Base-by-base conservation (phyloP, 2,329 filamentous ascomycete species). In the Sordariomycetes sp. region DNA sequence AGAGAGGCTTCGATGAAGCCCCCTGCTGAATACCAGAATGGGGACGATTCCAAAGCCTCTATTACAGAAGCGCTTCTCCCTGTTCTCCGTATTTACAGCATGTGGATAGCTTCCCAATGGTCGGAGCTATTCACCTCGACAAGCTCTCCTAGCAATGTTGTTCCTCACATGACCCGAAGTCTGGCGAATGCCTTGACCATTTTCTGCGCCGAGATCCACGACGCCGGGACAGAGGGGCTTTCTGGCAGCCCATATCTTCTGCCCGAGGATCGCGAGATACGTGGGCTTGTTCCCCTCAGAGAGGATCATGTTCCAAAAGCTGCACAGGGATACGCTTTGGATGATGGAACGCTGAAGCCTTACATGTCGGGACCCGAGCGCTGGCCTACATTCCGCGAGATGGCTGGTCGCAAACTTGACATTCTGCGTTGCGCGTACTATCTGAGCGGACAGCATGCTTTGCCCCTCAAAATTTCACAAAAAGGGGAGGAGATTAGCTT, bases 41-140 rank as follows among this genome's bases (percentile, higher is more conserved):
- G 20, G 16, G 18, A 21, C 11, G 41, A 46, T 15, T 35, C 37
- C 5, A 42, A 52, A 21, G 50, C 30, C 12, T 39, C 43, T 9
- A 34, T 58, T 64, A 27, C 57, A 55, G 9, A 44, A 54, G 6
- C 46, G 66, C 11, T 57, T 58, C 48, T 76, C 5, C 66, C 68
- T 1, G 55, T 72, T 11, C 49, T 73, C 33, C 67, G 72, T n/a
- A 48, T 72, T 17, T 75, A 68, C 40, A 54, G 67, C 37, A 62
- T 69, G 30, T 76, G 72, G 72, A 55, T 75, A 3, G 65, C 64
- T 34, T 58, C 61, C 12, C 61, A 59, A 30, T 58, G 63, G 19
- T 46, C 51, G 8, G 67, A 73, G 38, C 46, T 73, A 6, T 58
- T 67, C 38, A 50, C 54, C n/a, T 66, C 63, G 35, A 54, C 59